phyloP scores from a whole-genome alignment of 257 asterid genomes.

The Scutellaria galericulata region DNA sequence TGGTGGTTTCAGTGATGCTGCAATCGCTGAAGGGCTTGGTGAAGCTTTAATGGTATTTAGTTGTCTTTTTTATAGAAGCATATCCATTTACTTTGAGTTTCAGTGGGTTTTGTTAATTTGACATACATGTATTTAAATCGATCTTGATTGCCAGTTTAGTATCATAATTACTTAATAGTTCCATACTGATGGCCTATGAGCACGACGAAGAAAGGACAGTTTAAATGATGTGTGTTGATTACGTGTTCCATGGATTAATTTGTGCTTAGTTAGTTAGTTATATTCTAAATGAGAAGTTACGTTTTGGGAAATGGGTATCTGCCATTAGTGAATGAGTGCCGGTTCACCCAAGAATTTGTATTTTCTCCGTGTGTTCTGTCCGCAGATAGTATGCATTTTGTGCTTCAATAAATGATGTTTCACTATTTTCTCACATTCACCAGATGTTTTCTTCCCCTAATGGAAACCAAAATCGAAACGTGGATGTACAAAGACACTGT shows the following conservation, averaged over 20 bases:
- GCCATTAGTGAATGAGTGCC: conserved; percentile 3
- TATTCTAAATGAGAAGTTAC: neutral
- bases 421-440: conserved; percentile 30
- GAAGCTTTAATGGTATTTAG: conserved; percentile 80
- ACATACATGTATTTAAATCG: neutral
- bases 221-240: too few species aligned
- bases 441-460: conserved; percentile 72
- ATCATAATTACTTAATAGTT: neutral
- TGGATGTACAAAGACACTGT: conserved; percentile 80
- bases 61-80: conserved; percentile 24
- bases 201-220: too few species aligned
- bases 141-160: neutral
- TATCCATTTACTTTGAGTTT: conserved; percentile 22
- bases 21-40: conserved; percentile 94
- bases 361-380: conserved; percentile 12
- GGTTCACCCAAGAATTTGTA: neutral
- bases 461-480: conserved; percentile 69
- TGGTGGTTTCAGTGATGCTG: conserved; percentile 93
- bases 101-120: neutral
- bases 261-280: neutral
- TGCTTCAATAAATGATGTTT: conserved; percentile 19
- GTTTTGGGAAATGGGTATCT: neutral
- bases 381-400: neutral
- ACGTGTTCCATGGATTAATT: neutral
- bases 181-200: neutral